Evolutionary conservation across 108 stramenopile species (phyloP).

Genomic region (Skeletonema grethae): DNA sequence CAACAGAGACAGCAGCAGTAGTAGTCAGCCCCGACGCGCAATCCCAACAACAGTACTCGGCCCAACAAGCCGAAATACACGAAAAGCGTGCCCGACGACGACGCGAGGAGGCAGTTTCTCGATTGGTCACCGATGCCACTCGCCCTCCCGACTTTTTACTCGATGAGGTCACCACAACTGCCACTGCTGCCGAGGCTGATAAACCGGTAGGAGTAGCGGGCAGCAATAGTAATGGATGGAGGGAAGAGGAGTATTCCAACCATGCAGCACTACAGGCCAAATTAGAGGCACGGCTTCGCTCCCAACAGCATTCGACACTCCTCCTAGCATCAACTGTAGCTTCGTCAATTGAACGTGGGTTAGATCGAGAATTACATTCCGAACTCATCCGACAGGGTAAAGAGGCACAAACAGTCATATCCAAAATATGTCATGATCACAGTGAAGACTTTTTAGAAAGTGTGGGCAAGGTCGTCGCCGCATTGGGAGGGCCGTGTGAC

Average conservation of each 20-base stretch:
- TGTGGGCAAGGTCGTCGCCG: conserved; percentile 81
- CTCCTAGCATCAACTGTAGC: conserved; percentile 82
- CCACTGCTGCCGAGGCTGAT: conserved; percentile 11
- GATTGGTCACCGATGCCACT: conserved; percentile 82
- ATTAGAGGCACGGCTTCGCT: conserved; percentile 24
- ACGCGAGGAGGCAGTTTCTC: conserved; percentile 83
- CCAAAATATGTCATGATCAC: conserved; percentile 89
- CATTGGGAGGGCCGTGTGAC: conserved; percentile 73
- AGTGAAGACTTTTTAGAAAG: conserved; percentile 81
- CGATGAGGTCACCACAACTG: conserved; percentile 12
- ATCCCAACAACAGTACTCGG: neutral
- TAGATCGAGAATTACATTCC: conserved; percentile 82
- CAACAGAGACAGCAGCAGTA: neutral
- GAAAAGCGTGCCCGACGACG: conserved; percentile 58
- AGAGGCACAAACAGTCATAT: conserved; percentile 64
- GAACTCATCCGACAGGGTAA: conserved; percentile 80
- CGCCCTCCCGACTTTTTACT: conserved; percentile 52
- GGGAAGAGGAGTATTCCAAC: conserved; percentile 13
- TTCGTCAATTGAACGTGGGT: conserved; percentile 75
- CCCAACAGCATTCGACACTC: conserved; percentile 62
- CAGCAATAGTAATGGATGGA: neutral
- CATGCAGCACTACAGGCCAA: conserved; percentile 28
- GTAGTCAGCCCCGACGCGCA: neutral
- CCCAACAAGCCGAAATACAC: conserved; percentile 6
- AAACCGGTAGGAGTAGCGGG: neutral